Conservation (phyloP, 108 stramenopile species). For the Discostella stelligeroides region DNA sequence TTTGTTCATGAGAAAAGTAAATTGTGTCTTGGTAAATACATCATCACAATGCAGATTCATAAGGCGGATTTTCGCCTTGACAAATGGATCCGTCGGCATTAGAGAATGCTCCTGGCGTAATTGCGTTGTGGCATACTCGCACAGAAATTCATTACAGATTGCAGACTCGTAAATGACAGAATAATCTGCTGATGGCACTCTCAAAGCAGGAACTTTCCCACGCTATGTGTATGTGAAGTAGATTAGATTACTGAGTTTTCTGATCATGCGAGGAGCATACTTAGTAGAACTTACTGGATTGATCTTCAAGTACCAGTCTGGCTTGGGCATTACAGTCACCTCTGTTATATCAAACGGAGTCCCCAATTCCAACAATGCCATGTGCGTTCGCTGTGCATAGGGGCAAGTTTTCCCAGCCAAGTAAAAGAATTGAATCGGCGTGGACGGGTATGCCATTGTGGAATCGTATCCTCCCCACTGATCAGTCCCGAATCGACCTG, state of each 20-base stretch:
- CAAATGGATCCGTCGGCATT: slow-evolving; percentile 31
- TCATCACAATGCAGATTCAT: slow-evolving; percentile 57
- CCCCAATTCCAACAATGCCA: slow-evolving; percentile 44
- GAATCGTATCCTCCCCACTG: slow-evolving; percentile 33
- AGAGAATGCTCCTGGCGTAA: slow-evolving; percentile 28
- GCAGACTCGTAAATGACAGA: slow-evolving; percentile 52
- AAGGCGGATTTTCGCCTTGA: slow-evolving; percentile 44
- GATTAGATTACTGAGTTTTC: too few species aligned
- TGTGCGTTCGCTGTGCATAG: slow-evolving; percentile 52
- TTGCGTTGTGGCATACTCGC: slow-evolving; percentile 43
- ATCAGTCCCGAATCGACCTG: neutral
- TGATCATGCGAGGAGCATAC: too few species aligned
- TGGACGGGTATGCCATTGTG: slow-evolving; percentile 26
- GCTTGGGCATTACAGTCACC: slow-evolving; percentile 28
- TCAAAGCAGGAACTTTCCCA: slow-evolving; percentile 54
- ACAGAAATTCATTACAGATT: slow-evolving; percentile 58
- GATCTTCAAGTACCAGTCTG: slow-evolving; percentile 52
- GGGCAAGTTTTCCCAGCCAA: slow-evolving; percentile 50
- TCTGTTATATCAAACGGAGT: slow-evolving; percentile 54
- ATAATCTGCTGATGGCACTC: slow-evolving; percentile 36
- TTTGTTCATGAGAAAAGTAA: slow-evolving; percentile 55
- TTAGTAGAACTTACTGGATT: slow-evolving; percentile 30
- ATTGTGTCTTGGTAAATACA: slow-evolving; percentile 40
- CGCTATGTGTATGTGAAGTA: too few species aligned
- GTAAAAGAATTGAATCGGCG: slow-evolving; percentile 49